A percentile compares a stretch with the other conserved stretches of the same genome.
Evolutionary conservation across 371 early-diverging fungal species (phyloP).

Genomic region (Mucor sp.): DNA sequence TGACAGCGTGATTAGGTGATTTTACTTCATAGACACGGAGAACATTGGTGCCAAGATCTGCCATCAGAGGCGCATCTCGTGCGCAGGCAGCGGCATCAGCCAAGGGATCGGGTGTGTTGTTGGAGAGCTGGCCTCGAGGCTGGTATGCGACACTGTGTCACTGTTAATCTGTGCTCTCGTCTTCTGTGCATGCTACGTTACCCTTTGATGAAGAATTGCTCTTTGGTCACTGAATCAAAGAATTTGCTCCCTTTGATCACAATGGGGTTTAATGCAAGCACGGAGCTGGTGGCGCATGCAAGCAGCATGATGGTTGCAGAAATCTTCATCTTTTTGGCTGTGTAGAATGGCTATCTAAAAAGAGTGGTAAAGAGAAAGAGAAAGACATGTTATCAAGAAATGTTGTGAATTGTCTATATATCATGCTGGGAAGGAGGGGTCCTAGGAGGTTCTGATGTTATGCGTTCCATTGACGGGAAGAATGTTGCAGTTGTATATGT

Average conservation of each 20-base stretch:
- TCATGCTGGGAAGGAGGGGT: not conserved
- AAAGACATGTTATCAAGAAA: not conserved
- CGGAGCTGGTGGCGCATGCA: constrained; percentile 9
- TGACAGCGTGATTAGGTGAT: not conserved
- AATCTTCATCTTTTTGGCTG: constrained; percentile 9
- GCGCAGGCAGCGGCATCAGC: constrained; percentile 63
- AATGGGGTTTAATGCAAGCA: constrained; percentile 57
- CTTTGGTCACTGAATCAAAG: constrained; percentile 70
- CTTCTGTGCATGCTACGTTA: constrained; percentile 1
- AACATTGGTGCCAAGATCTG: constrained; percentile 71
- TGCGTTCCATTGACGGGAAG: constrained; percentile 15
- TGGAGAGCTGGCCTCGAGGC: constrained; percentile 51
- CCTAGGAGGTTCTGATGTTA: constrained; percentile 8
- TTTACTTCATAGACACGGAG: constrained; percentile 77
- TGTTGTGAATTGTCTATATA: not conserved
- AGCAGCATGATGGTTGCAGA: constrained; percentile 5
- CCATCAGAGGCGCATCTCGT: constrained; percentile 69
- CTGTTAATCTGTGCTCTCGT: not conserved
- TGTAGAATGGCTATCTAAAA: not conserved
- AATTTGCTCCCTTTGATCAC: constrained; percentile 73
- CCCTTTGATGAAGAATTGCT: constrained; percentile 82
- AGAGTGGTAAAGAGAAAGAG: not conserved
- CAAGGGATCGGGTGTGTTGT: constrained; percentile 59
- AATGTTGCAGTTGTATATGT: constrained; percentile 8
- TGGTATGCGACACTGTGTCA: constrained; percentile 68